Base-by-base conservation (phyloP, 2,329 filamentous ascomycete species). In the Fonsecaea nubica region DNA sequence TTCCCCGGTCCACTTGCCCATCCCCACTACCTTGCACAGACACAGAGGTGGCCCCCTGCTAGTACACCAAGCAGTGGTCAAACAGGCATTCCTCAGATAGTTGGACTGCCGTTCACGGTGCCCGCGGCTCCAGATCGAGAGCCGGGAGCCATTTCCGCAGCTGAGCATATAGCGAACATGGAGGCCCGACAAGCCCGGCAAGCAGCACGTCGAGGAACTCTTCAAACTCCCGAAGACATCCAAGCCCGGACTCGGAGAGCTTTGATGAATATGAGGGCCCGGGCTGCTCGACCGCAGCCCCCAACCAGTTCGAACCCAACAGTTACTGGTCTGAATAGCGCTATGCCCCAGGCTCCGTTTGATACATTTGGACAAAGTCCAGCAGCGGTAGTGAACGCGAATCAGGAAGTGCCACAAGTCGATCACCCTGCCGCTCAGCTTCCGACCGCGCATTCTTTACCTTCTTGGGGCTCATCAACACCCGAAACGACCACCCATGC, bases 391-490 rank as follows among this genome's bases (percentile, higher is more conserved):
- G 45, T 3, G 4, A 50, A 30, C 45, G 15, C 30, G 25, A 35
- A 6, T 30, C 50, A 54, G 35, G 33, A 48, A 3, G 50, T 18
- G 21, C 21, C 25, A 35, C 12, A 21, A 48, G 42, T 36, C 21
- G 7, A 12, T 53, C 30, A 18, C 33, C 25, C 13, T 52, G 21
- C 30, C 13, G 25, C 32, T 21, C 58, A 50, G 25, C 5, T 55
- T 35, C 33, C 32, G 15, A 38, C 57, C 3, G 36, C 54, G 25
- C 55, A 45, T 56, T 42, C 59, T 13, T 61, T 69, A 52, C 68
- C 67, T 36, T 40, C 61, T 32, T 68, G 65, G 65, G 64, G 65
- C n/a, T 65, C 62, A 25, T 8, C 50, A 25, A 15, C 21, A 18
- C n/a, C 57, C 12, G 52, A 40, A 36, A 40, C 60, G 32, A 18